phyloP scores from a whole-genome alignment of 371 early-diverging fungal species.

The Rhizomucor pusillus region DNA sequence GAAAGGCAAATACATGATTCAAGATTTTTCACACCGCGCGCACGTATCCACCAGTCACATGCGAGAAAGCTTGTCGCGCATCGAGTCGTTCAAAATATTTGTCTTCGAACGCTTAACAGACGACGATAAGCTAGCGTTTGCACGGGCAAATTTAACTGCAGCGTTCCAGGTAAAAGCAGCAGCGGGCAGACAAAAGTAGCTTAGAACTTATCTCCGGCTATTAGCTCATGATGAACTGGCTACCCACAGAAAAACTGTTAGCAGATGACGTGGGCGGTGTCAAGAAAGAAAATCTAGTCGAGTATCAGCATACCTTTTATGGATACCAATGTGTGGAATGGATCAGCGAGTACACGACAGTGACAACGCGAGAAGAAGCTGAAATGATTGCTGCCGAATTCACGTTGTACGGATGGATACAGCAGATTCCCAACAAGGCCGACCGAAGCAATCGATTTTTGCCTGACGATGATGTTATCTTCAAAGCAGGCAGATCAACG shows the following conservation, averaged over 20 bases:
- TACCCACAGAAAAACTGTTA: slow-evolving; percentile 32
- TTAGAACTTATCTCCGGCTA: too few relatives aligned
- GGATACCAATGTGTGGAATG: slow-evolving; percentile 54
- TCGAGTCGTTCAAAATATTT: slow-evolving; percentile 27
- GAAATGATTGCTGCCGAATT: slow-evolving; percentile 53
- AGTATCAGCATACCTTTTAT: slow-evolving; percentile 31
- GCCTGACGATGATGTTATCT: slow-evolving; percentile 19
- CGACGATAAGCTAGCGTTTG: slow-evolving; percentile 40
- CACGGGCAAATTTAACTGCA: slow-evolving; percentile 46
- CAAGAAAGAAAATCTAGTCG: slow-evolving; percentile 11
- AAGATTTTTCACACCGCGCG: slow-evolving; percentile 38
- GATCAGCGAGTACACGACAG: slow-evolving; percentile 60
- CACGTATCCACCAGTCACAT: slow-evolving; percentile 34
- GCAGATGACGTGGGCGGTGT: slow-evolving; percentile 47
- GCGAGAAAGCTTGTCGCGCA: slow-evolving; percentile 15
- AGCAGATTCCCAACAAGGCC: slow-evolving; percentile 45
- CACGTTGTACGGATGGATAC: slow-evolving; percentile 55
- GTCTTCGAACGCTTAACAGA: slow-evolving; percentile 35
- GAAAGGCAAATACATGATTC: slow-evolving; percentile 54
- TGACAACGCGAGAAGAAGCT: slow-evolving; percentile 58
- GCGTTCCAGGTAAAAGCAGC: slow-evolving; percentile 33
- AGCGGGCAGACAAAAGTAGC: too few relatives aligned
- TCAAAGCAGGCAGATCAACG: slow-evolving; percentile 42
- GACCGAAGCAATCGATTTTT: slow-evolving; percentile 17
- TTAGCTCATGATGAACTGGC: slow-evolving; percentile 50